Conservation (phyloP, 257 asterid genomes). For the Fraxinus quadrangulata region DNA sequence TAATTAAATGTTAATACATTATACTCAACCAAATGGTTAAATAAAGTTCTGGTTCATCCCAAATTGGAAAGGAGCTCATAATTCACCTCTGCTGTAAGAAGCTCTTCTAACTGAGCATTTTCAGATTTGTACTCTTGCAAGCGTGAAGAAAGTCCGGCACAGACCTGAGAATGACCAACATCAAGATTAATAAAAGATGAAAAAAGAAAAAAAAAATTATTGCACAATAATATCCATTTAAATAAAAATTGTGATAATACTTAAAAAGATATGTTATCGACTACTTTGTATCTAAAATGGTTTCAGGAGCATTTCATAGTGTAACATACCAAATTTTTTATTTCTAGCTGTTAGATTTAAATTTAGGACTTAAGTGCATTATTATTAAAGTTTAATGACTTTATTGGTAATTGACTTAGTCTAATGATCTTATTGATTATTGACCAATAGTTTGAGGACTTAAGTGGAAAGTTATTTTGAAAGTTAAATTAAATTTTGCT, state of each 20-base stretch:
- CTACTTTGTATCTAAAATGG: neutral
- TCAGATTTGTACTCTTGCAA: conserved; percentile 97
- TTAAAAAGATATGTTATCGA: neutral
- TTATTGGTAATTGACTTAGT: too few relatives aligned
- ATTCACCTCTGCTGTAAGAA: conserved; percentile 88
- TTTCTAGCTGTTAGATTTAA: too few relatives aligned
- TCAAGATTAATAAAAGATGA: conserved; percentile 10
- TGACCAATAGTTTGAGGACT: too few relatives aligned
- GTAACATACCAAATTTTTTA: too few relatives aligned
- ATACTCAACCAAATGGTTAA: conserved; percentile 13
- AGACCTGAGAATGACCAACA: conserved; percentile 59
- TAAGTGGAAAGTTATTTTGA: too few relatives aligned
- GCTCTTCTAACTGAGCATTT: conserved; percentile 97
- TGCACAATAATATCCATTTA: conserved; percentile 12
- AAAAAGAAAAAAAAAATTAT: conserved; percentile 10
- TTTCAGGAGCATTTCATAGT: neutral
- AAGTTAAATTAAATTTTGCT: too few relatives aligned
- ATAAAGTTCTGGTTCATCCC: conserved; percentile 19
- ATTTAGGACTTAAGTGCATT: too few relatives aligned
- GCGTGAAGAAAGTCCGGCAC: conserved; percentile 99
- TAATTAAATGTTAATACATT: conserved; percentile 18
- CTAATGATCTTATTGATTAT: too few relatives aligned
- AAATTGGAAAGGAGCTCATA: conserved; percentile 20
- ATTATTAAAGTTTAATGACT: too few relatives aligned
- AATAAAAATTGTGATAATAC: neutral